A percentile compares a stretch with the other conserved stretches of the same genome.
phyloP scores from a whole-genome alignment of 192 early-diverging fungal species.

The Backusella australiensis region DNA sequence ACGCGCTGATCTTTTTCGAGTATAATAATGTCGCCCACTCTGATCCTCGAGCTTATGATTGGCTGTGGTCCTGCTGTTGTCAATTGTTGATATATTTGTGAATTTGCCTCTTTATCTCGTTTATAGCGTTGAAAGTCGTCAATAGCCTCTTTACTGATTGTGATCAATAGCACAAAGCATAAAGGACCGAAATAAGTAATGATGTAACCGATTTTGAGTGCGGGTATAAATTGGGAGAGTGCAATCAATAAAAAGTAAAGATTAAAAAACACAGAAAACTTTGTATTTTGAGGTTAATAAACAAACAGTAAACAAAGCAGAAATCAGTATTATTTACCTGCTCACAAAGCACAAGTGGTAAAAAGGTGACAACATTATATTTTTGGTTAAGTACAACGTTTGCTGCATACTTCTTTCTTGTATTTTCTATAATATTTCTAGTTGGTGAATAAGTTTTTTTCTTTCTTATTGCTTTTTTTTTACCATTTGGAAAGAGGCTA shows the following conservation, averaged over 20 bases:
- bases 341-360: conserved; percentile 80
- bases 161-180: conserved; percentile 85
- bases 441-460: neutral
- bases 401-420: conserved; percentile 60
- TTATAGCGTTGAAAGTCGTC: conserved; percentile 85
- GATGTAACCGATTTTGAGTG: conserved; percentile 83
- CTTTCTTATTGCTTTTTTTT: neutral
- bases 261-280: conserved; percentile 97
- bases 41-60: conserved; percentile 78
- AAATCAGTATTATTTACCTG: conserved; percentile 45
- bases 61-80: conserved; percentile 53
- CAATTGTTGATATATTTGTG: conserved; percentile 73
- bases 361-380: conserved; percentile 77
- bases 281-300: neutral
- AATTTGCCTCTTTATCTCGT: conserved; percentile 88
- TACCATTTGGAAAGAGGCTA: neutral
- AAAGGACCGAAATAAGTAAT: conserved; percentile 94
- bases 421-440: conserved; percentile 34
- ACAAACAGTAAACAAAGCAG: conserved; percentile 1
- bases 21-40: conserved; percentile 85
- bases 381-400: conserved; percentile 90
- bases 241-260: conserved; percentile 93
- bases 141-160: conserved; percentile 88
- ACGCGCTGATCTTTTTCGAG: conserved; percentile 86
- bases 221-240: conserved; percentile 88